Evolutionary conservation across 2,329 filamentous ascomycete genomes (phyloP).

Genomic region (Colletotrichum zoysiae): DNA sequence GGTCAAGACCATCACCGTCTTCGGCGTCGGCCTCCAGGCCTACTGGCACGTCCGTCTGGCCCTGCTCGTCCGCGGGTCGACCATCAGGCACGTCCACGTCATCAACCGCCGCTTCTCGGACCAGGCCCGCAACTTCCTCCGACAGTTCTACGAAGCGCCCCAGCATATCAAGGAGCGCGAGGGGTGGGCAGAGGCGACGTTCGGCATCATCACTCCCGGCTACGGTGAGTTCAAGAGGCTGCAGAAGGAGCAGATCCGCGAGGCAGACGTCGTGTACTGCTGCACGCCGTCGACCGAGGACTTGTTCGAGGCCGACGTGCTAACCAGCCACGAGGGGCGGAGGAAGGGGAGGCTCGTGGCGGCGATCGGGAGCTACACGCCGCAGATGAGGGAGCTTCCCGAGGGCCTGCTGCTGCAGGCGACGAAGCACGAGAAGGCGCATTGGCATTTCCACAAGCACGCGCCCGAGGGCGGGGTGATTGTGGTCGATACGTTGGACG

Average conservation of each 20-base stretch:
- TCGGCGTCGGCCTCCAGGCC: slow-evolving; percentile 89
- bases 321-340: slow-evolving; percentile 79
- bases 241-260: slow-evolving; percentile 76
- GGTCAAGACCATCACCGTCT: slow-evolving; percentile 83
- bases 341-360: slow-evolving; percentile 79
- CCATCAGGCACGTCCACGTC: slow-evolving; percentile 84
- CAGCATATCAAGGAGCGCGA: slow-evolving; percentile 62
- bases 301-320: slow-evolving; percentile 78
- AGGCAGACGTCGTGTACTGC: slow-evolving; percentile 87
- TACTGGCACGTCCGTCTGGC: slow-evolving; percentile 95
- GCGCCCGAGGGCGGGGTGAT: slow-evolving; percentile 74
- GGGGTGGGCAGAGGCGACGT: slow-evolving; percentile 76
- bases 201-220: slow-evolving; percentile 75
- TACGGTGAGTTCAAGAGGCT: slow-evolving; percentile 78
- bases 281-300: slow-evolving; percentile 83
- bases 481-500: slow-evolving; percentile 82
- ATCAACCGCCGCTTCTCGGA: slow-evolving; percentile 80
- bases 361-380: slow-evolving; percentile 77
- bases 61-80: slow-evolving; percentile 76
- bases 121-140: slow-evolving; percentile 64
- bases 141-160: slow-evolving; percentile 60
- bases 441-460: slow-evolving; percentile 75
- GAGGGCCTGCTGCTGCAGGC: slow-evolving; percentile 79
- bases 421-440: slow-evolving; percentile 58
- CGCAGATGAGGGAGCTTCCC: slow-evolving; percentile 86